Percentiles rank a stretch among this genome's conserved stretches.
Conservation (phyloP, 805 yeast genomes). For the Barnettozyma vustinii region DNA sequence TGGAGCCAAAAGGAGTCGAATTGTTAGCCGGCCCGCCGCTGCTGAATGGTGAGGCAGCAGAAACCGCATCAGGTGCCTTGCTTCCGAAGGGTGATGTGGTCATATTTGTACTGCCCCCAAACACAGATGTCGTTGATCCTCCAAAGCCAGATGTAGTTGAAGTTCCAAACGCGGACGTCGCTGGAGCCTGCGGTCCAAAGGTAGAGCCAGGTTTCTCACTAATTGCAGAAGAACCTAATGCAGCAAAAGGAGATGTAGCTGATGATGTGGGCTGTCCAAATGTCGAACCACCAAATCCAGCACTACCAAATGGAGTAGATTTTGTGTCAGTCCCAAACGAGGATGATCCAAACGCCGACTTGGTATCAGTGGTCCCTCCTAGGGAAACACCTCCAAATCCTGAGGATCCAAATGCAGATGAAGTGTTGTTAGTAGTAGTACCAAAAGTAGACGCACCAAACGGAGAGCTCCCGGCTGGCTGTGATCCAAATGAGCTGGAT, state of each 20-base stretch:
- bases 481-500: not conserved
- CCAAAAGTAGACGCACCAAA: conserved; percentile 2
- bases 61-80: not conserved
- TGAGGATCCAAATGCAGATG: conserved; percentile 11
- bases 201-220: conserved; percentile 9
- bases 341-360: conserved; percentile 10
- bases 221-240: conserved; percentile 13
- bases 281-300: not conserved
- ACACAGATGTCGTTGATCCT: not conserved
- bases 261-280: conserved; percentile 5
- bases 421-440: not conserved
- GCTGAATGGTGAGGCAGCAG: not conserved
- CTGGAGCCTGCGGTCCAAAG: conserved; percentile 16
- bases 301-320: not conserved
- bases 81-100: not conserved
- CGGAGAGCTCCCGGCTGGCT: not conserved
- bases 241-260: conserved; percentile 1
- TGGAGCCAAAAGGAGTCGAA: conserved; percentile 2
- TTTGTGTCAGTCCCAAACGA: conserved; percentile 5
- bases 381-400: conserved; percentile 1
- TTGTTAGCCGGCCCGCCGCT: not conserved
- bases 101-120: conserved; percentile 5
- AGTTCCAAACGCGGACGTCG: conserved; percentile 1
- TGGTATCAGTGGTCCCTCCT: not conserved
- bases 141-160: not conserved